Percentiles rank a stretch among this genome's conserved stretches.
Evolutionary conservation across 768 basidiomycete genomes (phyloP).

Genomic region (Serpula lacrymans): DNA sequence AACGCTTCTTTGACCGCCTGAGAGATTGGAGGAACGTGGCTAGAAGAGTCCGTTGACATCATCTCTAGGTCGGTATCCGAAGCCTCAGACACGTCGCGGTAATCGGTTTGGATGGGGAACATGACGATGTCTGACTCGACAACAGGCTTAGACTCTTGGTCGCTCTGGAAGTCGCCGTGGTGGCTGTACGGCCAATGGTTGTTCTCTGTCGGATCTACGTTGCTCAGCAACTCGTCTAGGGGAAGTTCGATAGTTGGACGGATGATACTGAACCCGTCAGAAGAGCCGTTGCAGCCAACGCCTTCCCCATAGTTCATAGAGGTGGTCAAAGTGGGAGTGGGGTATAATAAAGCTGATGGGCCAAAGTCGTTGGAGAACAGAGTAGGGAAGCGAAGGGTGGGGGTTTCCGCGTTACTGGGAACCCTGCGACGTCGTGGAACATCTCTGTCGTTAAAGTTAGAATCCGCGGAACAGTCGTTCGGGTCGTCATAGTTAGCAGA

Average conservation of each 20-base stretch:
- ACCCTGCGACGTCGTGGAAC: conserved; percentile 31
- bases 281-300: conserved; percentile 42
- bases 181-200: conserved; percentile 1
- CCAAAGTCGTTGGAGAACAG: conserved; percentile 75
- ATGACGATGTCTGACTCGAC: conserved; percentile 22
- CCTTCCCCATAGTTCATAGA: conserved; percentile 79
- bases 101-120: conserved; percentile 23
- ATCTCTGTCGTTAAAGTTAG: conserved; percentile 31
- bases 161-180: conserved; percentile 7
- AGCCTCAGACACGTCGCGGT: too few species aligned
- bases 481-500: conserved; percentile 28
- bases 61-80: conserved; percentile 6
- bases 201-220: conserved; percentile 22
- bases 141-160: conserved; percentile 2
- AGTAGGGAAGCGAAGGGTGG: conserved; percentile 64
- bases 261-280: conserved; percentile 56
- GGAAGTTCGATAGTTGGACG: conserved; percentile 85
- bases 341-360: conserved; percentile 69
- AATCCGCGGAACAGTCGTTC: conserved; percentile 21
- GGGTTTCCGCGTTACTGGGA: conserved; percentile 20
- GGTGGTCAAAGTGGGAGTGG: conserved; percentile 63
- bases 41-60: conserved; percentile 1
- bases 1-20: conserved; percentile 36
- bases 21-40: conserved; percentile 39
- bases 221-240: conserved; percentile 72